Conservation (phyloP, 78 protist species). For the Emiliania huxleyi region DNA sequence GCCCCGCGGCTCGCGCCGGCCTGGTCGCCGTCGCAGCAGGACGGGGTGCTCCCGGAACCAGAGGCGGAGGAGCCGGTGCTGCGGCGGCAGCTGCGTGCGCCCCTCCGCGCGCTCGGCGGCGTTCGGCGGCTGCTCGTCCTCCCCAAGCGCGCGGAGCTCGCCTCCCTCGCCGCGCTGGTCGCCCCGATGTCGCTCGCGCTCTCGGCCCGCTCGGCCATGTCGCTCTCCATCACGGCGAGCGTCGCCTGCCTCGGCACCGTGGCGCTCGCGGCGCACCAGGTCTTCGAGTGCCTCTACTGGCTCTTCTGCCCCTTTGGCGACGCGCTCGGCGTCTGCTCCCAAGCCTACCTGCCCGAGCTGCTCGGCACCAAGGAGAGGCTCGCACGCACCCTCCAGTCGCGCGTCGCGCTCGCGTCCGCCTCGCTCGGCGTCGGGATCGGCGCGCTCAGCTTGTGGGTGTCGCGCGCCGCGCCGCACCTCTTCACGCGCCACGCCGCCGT, state of each 20-base stretch:
- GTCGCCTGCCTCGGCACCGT: not conserved
- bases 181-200: not conserved
- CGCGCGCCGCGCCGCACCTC: not conserved
- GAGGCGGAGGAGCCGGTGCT: not conserved
- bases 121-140: not conserved
- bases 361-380: not conserved
- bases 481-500: not conserved
- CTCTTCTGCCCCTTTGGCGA: conserved; percentile 16
- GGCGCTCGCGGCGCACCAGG: conserved; percentile 4
- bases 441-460: not conserved
- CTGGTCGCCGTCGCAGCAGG: not conserved
- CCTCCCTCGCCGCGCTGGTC: not conserved
- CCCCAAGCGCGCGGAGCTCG: not conserved
- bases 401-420: not conserved
- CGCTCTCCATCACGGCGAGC: not conserved
- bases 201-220: not conserved
- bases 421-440: not conserved
- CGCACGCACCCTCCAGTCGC: not conserved
- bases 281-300: conserved; percentile 13
- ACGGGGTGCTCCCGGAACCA: not conserved
- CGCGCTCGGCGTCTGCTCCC: not conserved
- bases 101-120: not conserved
- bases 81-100: not conserved
- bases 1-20: not conserved
- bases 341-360: not conserved